Conservation (phyloP, 768 basidiomycete species). For the Leccinum arenicola region DNA sequence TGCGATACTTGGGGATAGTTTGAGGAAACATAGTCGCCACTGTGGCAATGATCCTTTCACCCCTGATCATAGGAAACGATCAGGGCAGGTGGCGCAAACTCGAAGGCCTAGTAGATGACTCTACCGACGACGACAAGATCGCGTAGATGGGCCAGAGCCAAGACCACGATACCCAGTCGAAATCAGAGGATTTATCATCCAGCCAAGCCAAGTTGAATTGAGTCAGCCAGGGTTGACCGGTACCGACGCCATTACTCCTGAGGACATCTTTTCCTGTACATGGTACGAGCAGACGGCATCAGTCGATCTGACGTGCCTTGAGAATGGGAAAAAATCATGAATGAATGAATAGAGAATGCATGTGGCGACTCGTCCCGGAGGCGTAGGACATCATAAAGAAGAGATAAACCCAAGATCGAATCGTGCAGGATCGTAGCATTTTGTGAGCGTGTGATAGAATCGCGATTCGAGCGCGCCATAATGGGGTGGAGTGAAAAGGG, state of each 20-base stretch:
- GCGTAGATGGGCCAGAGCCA: neutral
- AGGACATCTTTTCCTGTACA: neutral
- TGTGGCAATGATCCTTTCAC: neutral
- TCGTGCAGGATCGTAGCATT: slow-evolving; percentile 1
- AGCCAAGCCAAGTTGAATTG: neutral
- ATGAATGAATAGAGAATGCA: neutral
- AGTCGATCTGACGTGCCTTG: neutral
- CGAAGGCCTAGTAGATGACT: neutral
- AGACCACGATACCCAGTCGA: neutral
- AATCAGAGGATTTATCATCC: neutral
- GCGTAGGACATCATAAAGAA: neutral
- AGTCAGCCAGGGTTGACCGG: neutral
- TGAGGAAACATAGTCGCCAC: neutral
- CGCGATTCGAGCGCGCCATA: neutral
- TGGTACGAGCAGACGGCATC: neutral
- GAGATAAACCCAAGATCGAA: neutral
- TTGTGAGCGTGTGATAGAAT: neutral
- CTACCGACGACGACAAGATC: neutral
- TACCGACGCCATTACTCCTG: neutral
- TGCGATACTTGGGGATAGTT: neutral
- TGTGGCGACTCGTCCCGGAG: neutral
- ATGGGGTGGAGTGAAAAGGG: neutral
- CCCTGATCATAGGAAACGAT: neutral
- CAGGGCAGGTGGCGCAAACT: neutral
- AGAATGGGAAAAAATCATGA: neutral